phyloP scores from a whole-genome alignment of 495 filamentous ascomycete species.

The Parmelia sp. region DNA sequence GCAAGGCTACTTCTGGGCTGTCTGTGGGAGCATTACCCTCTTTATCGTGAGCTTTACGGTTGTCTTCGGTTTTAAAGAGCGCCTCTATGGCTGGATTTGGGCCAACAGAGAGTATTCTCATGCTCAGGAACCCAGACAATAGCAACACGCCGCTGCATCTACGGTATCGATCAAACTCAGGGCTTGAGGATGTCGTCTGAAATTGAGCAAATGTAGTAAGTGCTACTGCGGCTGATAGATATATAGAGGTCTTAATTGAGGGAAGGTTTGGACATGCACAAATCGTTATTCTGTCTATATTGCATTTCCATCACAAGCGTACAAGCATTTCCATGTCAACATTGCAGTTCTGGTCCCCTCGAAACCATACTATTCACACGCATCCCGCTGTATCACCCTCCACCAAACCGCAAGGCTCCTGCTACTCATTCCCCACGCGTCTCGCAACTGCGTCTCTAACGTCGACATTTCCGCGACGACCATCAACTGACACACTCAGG shows the following conservation, averaged over 20 bases:
- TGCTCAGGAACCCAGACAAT: not conserved
- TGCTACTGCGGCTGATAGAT: not conserved
- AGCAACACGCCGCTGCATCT: not conserved
- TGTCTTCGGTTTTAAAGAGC: conserved; percentile 16
- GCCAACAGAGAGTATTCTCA: conserved; percentile 3
- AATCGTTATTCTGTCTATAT: not conserved
- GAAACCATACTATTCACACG: not conserved
- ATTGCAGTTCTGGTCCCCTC: not conserved
- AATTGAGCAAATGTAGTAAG: not conserved
- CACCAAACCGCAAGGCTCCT: not conserved
- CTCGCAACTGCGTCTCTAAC: not conserved
- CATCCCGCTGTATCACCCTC: not conserved
- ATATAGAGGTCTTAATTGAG: not conserved
- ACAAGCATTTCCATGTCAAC: not conserved
- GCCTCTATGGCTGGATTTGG: conserved; percentile 18
- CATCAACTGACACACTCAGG: not conserved
- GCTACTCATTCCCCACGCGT: not conserved
- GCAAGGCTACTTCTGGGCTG: conserved; percentile 20
- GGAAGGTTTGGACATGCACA: not conserved
- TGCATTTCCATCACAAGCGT: not conserved
- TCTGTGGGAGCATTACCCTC: conserved; percentile 12
- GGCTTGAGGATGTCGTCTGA: not conserved
- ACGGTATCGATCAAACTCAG: not conserved
- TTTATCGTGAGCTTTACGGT: conserved; percentile 16
- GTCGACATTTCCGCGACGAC: not conserved